Evolutionary conservation across 2,329 filamentous ascomycete species (phyloP).

Genomic region (Colletotrichum orbiculare): DNA sequence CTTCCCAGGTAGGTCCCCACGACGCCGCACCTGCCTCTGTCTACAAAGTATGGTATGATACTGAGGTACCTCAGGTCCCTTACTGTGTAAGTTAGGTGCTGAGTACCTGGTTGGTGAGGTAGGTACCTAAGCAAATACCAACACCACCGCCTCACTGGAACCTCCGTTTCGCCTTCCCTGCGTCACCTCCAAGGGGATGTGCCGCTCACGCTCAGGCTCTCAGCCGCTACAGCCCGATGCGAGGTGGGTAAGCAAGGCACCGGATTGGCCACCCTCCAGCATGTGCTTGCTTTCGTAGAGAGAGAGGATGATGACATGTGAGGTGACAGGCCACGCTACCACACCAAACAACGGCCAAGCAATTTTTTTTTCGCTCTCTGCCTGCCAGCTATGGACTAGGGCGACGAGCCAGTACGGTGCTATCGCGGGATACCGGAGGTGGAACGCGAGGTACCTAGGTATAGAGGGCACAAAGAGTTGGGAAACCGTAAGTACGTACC

Average conservation of each 20-base stretch:
- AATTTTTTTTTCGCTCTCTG: not conserved
- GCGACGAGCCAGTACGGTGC: no score
- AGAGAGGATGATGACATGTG: slow-evolving; percentile 35
- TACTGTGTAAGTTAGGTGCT: not conserved
- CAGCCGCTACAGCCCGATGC: slow-evolving; percentile 27
- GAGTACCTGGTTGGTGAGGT: not conserved
- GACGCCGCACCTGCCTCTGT: not conserved
- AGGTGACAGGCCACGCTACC: slow-evolving; percentile 34
- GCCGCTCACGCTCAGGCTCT: slow-evolving; percentile 16
- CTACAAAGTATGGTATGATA: no score
- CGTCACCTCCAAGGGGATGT: no score
- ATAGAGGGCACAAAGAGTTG: no score
- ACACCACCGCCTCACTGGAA: no score
- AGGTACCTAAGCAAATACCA: not conserved
- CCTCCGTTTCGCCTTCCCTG: not conserved
- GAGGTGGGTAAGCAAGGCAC: slow-evolving; percentile 29
- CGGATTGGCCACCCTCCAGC: slow-evolving; percentile 32
- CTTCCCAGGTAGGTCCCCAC: not conserved
- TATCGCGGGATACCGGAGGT: no score
- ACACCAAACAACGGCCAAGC: slow-evolving; percentile 24
- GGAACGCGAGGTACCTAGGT: no score
- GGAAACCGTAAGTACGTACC: slow-evolving; percentile 8
- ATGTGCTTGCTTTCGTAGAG: slow-evolving; percentile 32
- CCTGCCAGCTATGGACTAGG: not conserved
- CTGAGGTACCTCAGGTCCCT: not conserved